Conservation (phyloP, 2,329 filamentous ascomycete species). For the Monilinia fructigena region DNA sequence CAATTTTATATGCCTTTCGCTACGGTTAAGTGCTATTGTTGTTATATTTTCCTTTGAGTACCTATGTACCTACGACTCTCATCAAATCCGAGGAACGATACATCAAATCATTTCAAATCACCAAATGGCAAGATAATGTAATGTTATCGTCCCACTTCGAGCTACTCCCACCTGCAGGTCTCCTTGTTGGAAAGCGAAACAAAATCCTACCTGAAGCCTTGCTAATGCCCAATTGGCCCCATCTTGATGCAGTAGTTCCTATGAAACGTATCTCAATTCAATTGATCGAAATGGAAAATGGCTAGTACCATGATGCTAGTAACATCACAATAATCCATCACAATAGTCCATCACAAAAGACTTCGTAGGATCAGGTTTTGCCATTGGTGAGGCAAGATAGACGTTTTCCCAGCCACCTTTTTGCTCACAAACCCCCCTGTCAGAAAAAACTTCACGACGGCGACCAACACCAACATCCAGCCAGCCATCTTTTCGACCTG, state of each 20-base stretch:
- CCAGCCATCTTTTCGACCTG: constrained; percentile 22
- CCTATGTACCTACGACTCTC: too few species aligned
- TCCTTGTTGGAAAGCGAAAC: constrained; percentile 15
- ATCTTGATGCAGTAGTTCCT: constrained; percentile 6
- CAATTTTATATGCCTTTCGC: not conserved
- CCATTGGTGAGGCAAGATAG: constrained; percentile 9
- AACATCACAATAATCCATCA: not conserved
- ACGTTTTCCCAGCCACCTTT: constrained; percentile 20
- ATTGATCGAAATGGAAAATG: constrained; percentile 24
- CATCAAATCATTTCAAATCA: not conserved
- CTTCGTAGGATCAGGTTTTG: not conserved
- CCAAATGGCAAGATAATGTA: not conserved
- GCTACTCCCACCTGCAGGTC: not conserved
- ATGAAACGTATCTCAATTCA: constrained; percentile 12
- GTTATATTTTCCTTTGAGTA: too few species aligned
- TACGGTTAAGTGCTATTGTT: not conserved
- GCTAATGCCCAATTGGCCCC: constrained; percentile 17
- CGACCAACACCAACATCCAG: constrained; percentile 19
- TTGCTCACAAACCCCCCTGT: constrained; percentile 5
- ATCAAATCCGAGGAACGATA: too few species aligned
- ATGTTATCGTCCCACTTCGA: not conserved
- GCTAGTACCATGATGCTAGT: constrained; percentile 8
- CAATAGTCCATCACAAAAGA: not conserved
- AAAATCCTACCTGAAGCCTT: constrained; percentile 6
- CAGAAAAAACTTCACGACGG: not conserved